Percentiles rank a stretch among this genome's conserved stretches.
phyloP scores from a whole-genome alignment of 768 basidiomycete genomes.

The Tricholoma saponaceum region DNA sequence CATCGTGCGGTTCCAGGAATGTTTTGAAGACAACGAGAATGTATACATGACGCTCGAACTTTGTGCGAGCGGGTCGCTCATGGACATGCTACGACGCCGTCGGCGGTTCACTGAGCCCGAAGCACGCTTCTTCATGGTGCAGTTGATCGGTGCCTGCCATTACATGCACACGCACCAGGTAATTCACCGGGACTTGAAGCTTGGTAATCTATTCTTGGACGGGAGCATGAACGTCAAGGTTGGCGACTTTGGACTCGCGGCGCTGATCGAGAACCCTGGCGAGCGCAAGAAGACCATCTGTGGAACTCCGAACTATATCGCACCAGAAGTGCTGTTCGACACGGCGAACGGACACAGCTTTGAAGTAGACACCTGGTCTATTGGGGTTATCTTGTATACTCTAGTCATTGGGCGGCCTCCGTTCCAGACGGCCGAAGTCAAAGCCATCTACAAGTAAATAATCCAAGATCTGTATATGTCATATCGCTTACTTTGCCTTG shows the following conservation, averaged over 20 bases:
- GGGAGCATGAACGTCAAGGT: conserved; percentile 92
- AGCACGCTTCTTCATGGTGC: conserved; percentile 87
- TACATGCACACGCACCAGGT: conserved; percentile 98
- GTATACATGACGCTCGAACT: conserved; percentile 98
- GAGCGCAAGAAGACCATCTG: conserved; percentile 99
- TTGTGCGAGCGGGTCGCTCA: conserved; percentile 84
- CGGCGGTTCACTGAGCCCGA: conserved; percentile 90
- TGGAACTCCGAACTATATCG: conserved; percentile 98
- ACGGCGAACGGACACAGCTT: conserved; percentile 96
- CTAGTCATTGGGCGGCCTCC: conserved; percentile 93
- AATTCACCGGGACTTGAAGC: conserved; percentile 96
- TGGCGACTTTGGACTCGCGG: conserved; percentile 96
- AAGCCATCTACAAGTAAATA: conserved; percentile 86
- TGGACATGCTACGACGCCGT: conserved; percentile 87
- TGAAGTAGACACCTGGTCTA: conserved; percentile 97
- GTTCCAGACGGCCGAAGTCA: conserved; percentile 98
- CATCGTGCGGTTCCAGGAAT: conserved; percentile 88
- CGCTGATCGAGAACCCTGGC: conserved; percentile 92
- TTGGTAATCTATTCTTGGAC: conserved; percentile 94
- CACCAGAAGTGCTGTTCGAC: conserved; percentile 95
- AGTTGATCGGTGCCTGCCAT: conserved; percentile 92
- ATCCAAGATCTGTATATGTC: too few relatives aligned
- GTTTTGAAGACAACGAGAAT: conserved; percentile 93
- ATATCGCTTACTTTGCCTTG: conserved; percentile 3
- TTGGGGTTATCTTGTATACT: conserved; percentile 96